A percentile compares a stretch with the other conserved stretches of the same genome.
These are phyloP conservation scores for Trichoderma orchidacearum DNA, from an alignment of 495 filamentous ascomycete genomes.

Conservation along the genomic window DNA sequence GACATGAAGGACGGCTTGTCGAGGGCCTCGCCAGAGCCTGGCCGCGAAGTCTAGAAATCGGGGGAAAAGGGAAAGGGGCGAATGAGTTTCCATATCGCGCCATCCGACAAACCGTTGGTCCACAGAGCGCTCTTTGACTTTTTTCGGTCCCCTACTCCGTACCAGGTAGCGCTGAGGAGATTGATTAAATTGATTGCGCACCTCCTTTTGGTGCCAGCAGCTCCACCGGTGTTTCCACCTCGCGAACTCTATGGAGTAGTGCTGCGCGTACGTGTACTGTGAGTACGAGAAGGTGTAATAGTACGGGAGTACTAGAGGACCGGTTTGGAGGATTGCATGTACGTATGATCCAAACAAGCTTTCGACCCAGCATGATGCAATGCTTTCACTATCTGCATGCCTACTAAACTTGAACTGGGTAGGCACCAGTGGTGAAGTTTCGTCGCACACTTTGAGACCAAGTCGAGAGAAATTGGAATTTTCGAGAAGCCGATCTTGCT, in stretches of 20 bases:
- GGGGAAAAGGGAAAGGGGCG: background rate
- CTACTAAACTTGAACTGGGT: no score
- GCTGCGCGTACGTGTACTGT: background rate
- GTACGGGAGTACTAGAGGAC: no score
- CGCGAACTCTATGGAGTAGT: no score
- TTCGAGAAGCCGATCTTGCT: no score
- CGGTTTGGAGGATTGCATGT: no score
- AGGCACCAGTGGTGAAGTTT: no score
- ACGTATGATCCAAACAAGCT: no score
- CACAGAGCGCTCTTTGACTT: background rate
- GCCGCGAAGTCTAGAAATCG: background rate
- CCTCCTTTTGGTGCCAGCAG: background rate
- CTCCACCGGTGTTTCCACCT: background rate
- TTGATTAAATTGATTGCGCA: background rate
- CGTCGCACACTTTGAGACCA: no score
- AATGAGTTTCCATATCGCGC: background rate
- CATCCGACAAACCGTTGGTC: background rate
- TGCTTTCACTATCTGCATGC: no score
- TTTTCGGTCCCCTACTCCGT: background rate
- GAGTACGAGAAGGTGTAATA: background rate
- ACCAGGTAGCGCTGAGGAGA: background rate
- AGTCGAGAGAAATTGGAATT: no score
- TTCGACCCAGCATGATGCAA: no score
- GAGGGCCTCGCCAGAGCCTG: background rate
- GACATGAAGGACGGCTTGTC: background rate